Evolutionary conservation across 306 rosid genomes (phyloP), one percentile per base, ranked within the genome.

Genomic region (Gastrolobium villosum): DNA sequence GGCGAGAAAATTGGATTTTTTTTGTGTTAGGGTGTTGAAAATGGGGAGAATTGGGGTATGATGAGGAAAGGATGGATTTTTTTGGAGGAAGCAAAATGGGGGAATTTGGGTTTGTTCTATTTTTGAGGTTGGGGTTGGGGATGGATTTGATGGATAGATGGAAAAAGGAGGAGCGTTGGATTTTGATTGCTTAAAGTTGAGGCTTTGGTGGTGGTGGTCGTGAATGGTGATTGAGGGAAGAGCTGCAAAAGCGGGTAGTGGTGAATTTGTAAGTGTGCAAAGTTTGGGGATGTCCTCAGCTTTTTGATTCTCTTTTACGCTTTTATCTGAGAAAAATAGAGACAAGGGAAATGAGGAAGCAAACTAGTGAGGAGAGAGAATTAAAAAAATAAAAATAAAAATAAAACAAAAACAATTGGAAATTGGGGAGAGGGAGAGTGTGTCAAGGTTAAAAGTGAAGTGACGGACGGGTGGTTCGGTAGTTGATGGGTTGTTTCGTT

Each of bases 121-220:
- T 53, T 70, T 62, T 70, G 30, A 13, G 43, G 65, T 20, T 62
- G 1, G 35, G 35, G 10, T 56, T 28, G 10, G 3, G 49, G 49
- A 44, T 1, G 36, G 57, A 26, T 41, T 45, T 11, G 69, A 61
- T 26, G 71, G 80, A 36, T 56, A 10, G 49, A 71, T 31, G 79
- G 65, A 66, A 35, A 10, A 7, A 20, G 26, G 26, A n/a, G 26
- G 62, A 11, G 53, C 39, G 8, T 28, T 4, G 5, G 79, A 62
- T 65, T 62, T 74, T 57, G 85, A 48, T 81, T 79, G 92, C 77
- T 87, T 87, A 52, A 86, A 91, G 86, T 72, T 57, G 78, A 82
- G 83, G 82, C 1, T 76, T 66, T 65, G 74, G 69, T 10, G 83
- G 48, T 61, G 59, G 44, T 60, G 20, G 73, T 53, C 44, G 74